Conservation (phyloP, 2,329 filamentous ascomycete species). For the Herpotrichia juniperi region DNA sequence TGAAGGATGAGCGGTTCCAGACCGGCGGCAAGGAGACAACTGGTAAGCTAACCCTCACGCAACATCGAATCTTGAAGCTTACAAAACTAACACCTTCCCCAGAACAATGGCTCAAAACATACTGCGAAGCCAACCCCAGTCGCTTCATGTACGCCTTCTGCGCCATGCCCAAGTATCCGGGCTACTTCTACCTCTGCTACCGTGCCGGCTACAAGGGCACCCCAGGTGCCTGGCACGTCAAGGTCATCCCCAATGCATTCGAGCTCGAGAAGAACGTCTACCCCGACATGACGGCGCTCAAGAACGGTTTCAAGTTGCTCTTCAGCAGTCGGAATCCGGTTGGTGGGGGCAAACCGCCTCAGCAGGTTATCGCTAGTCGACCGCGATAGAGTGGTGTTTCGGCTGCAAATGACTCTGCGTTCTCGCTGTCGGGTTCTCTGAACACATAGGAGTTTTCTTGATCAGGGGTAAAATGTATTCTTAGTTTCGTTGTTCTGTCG, state of each 20-base stretch:
- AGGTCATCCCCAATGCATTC: conserved; percentile 90
- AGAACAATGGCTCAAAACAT: conserved; percentile 97
- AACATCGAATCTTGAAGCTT: neutral
- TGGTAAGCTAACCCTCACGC: conserved; percentile 64
- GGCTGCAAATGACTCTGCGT: no score
- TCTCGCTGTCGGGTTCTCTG: no score
- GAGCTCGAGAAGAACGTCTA: conserved; percentile 89
- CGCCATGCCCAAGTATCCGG: conserved; percentile 87
- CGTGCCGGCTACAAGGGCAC: conserved; percentile 80
- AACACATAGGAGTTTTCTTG: no score
- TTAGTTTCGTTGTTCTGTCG: no score
- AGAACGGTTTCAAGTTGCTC: conserved; percentile 94
- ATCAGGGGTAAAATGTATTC: no score
- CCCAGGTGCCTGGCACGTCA: conserved; percentile 81
- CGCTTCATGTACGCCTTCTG: conserved; percentile 96
- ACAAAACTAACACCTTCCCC: conserved; percentile 19
- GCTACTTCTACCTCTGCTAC: conserved; percentile 96
- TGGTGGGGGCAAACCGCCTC: conserved; percentile 12
- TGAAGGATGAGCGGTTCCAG: conserved; percentile 93
- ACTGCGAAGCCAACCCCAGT: conserved; percentile 93
- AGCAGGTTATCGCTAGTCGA: neutral
- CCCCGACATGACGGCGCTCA: conserved; percentile 91
- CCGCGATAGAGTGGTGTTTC: no score
- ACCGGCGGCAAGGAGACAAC: conserved; percentile 78
- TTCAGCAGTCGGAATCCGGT: conserved; percentile 55